A percentile compares a stretch with the other conserved stretches of the same genome.
Conservation (phyloP, 352 stramenopile genomes). For the Globisporangium polare region DNA sequence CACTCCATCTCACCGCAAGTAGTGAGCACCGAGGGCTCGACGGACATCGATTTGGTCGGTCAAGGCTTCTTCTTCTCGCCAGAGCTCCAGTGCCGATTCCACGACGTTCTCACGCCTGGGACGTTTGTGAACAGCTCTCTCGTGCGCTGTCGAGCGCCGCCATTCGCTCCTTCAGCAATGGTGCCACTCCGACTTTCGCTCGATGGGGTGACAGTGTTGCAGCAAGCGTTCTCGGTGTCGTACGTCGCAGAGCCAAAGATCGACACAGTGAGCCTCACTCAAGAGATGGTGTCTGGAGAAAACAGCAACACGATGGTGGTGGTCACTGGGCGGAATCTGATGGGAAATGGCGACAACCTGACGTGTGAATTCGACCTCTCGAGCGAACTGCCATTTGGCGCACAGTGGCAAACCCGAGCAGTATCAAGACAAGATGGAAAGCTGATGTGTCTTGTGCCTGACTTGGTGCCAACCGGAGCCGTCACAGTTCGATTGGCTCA, state of each 20-base stretch:
- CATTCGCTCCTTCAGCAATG: conserved; percentile 16
- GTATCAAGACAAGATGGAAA: background rate
- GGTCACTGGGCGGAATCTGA: background rate
- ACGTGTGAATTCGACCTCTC: conserved; percentile 12
- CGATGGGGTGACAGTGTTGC: conserved; percentile 17
- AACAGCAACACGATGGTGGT: background rate
- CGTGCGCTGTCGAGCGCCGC: conserved; percentile 31
- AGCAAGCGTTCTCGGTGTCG: conserved; percentile 21
- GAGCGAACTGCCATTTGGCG: background rate
- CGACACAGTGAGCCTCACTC: background rate
- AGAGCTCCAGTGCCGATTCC: conserved; percentile 27
- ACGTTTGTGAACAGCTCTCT: conserved; percentile 36
- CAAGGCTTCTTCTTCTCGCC: conserved; percentile 31
- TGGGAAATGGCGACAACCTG: background rate
- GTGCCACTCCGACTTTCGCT: conserved; percentile 28
- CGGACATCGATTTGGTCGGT: conserved; percentile 26
- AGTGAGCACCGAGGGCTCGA: conserved; percentile 16
- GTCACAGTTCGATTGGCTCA: conserved; percentile 11
- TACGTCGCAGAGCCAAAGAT: conserved; percentile 16
- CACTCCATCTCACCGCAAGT: conserved; percentile 22
- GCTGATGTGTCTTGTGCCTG: background rate
- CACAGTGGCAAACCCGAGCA: conserved; percentile 5
- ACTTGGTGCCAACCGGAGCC: conserved; percentile 9
- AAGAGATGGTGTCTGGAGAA: background rate
- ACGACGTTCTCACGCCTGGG: conserved; percentile 1